These are phyloP conservation scores for Fusarium tupiense DNA, from an alignment of 2,329 filamentous ascomycete genomes.

Conservation along the genomic window DNA sequence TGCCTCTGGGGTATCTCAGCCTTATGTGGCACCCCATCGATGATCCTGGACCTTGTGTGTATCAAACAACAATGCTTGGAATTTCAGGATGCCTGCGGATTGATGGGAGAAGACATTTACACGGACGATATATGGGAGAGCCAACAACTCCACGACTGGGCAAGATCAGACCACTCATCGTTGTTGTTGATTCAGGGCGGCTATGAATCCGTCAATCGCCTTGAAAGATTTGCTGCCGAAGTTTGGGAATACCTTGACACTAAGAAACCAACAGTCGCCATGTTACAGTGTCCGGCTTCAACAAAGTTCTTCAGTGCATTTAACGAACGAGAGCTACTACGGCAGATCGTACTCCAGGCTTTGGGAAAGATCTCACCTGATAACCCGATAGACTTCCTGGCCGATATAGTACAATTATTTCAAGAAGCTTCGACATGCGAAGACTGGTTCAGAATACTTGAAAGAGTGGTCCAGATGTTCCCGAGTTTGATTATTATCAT, in stretches of 20 bases:
- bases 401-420: background rate
- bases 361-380: background rate
- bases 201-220: background rate
- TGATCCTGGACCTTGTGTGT: no score
- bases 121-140: no score
- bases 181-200: background rate
- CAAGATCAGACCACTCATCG: rapidly evolving
- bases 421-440: background rate
- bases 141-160: background rate
- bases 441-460: background rate
- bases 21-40: no score
- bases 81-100: no score
- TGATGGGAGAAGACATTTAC: no score
- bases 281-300: rapidly evolving
- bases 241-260: rapidly evolving
- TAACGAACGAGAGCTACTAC: background rate
- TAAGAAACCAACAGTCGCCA: background rate
- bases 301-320: rapidly evolving
- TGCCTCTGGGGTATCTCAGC: no score
- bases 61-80: no score
- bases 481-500: background rate
- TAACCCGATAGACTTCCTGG: rapidly evolving
- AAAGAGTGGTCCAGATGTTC: background rate
- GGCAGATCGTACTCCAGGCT: background rate
- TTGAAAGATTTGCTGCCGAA: background rate